Conservation (phyloP, 768 basidiomycete species). For the Mycena alexandri region DNA sequence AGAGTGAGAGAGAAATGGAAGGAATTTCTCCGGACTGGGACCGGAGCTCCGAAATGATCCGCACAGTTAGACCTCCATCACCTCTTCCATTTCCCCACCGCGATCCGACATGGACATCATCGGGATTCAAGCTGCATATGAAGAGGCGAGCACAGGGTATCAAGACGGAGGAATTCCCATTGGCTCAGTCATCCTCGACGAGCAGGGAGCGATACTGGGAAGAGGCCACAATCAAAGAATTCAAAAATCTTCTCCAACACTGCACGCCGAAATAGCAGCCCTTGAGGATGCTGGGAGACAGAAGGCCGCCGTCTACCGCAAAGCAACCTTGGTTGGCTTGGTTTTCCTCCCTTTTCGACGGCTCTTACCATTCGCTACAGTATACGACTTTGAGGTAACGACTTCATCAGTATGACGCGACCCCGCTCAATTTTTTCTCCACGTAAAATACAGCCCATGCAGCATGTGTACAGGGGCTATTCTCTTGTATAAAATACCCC, state of each 20-base stretch:
- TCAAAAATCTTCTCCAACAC: conserved; percentile 49
- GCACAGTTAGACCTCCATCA: too few relatives aligned
- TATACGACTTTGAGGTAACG: conserved; percentile 53
- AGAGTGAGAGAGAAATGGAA: too few relatives aligned
- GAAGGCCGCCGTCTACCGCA: conserved; percentile 58
- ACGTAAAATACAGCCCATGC: conserved; percentile 61
- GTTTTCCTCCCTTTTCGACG: too few relatives aligned
- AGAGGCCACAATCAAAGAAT: conserved; percentile 52
- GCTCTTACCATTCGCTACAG: conserved; percentile 29
- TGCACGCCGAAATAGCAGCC: conserved; percentile 55
- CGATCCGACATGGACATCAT: background rate
- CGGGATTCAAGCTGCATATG: conserved; percentile 24
- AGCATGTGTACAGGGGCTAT: conserved; percentile 76
- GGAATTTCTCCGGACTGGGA: too few relatives aligned
- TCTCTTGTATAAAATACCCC: conserved; percentile 72
- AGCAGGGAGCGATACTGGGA: conserved; percentile 42
- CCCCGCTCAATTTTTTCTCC: background rate
- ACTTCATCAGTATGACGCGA: background rate
- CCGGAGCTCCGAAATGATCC: too few relatives aligned
- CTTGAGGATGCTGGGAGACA: conserved; percentile 66
- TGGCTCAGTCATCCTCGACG: conserved; percentile 59
- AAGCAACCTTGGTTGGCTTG: conserved; percentile 61
- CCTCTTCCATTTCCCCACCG: too few relatives aligned
- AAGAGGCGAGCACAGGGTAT: conserved; percentile 61
- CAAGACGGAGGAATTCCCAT: conserved; percentile 74